Base-by-base conservation (phyloP, 768 basidiomycete genomes). In the Pisolithus microcarpus region DNA sequence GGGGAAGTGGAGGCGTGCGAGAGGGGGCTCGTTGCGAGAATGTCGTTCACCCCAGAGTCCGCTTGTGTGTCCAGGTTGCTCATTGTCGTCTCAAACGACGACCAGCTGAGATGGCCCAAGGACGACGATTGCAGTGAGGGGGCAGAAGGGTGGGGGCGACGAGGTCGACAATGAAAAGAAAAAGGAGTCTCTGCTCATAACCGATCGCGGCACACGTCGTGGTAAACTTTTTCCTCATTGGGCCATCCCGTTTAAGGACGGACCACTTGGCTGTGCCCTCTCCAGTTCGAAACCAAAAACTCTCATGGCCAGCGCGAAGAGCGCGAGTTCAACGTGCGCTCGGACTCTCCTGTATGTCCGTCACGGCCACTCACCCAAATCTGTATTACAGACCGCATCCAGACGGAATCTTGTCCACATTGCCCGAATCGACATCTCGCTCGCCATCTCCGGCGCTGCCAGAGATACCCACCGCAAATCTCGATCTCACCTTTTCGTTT, bases 401-500 rank as follows among this genome's bases (percentile, higher is more conserved):
- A 15, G 44, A 61, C 40, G 55, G 50, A 34, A 34, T 34, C 54
- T 54, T 63, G 43, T 56, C 54, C 48, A 57, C 59, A 26, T 56
- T 59, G 5, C 38, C 49, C 50, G 46, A 28, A 40, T 50, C 47
- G 50, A 42, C 58, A 31, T 54, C 56, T 52, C 66, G 61, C 52
- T 56, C 66, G 0, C 59, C 69, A 51, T 69, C 67, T 51, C 70
- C 69, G 49, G 50, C 63, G 21, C 64, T 73, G 48, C 80, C 81
- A 53, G 75, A 80, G 54, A 81, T 84, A 55, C 81, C 80, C 46
- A 60, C 65, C 18, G 50, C 72, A 44, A 72, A 74, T 50, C 65
- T 79, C 54, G 71, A 72, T 52, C 64, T 74, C 39, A 75, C 79
- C 46, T 54, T 71, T 52, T 70, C 74, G 30, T 61, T 75, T 21